Evolutionary conservation across 768 basidiomycete genomes (phyloP).

Genomic region (Obba rivulosa): DNA sequence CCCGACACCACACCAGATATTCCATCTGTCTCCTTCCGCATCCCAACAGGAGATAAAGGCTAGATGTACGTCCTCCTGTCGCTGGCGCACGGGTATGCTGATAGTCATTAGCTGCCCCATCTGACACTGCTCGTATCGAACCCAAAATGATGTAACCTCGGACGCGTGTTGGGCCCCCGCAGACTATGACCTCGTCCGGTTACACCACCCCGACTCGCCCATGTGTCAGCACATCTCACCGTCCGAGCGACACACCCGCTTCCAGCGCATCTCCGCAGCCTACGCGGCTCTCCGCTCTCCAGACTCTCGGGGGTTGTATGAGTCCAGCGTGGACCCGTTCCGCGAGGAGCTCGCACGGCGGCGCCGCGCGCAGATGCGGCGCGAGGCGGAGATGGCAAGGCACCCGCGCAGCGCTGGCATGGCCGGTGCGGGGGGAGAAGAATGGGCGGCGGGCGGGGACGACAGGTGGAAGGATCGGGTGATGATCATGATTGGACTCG

Average conservation of each 20-base stretch:
- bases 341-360: constrained; percentile 48
- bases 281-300: constrained; percentile 53
- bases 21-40: constrained; percentile 54
- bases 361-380: constrained; percentile 24
- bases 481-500: constrained; percentile 41
- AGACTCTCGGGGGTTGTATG: constrained; percentile 15
- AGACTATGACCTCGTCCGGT: constrained; percentile 74
- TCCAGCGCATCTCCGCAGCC: constrained; percentile 59
- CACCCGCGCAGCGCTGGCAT: neutral
- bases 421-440: constrained; percentile 15
- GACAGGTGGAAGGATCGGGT: constrained; percentile 48
- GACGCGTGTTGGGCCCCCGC: neutral
- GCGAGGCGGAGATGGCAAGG: constrained; percentile 3
- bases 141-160: too few relatives aligned
- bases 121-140: neutral
- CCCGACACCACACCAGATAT: constrained; percentile 69
- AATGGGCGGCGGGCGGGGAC: constrained; percentile 30
- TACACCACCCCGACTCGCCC: constrained; percentile 67
- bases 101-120: neutral
- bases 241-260: constrained; percentile 48
- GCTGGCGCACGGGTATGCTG: neutral
- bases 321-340: constrained; percentile 35
- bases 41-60: constrained; percentile 59
- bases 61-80: constrained; percentile 46
- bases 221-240: constrained; percentile 36